Base-by-base conservation (phyloP, 768 basidiomycete species). In the Paxillus ammoniavirescens region DNA sequence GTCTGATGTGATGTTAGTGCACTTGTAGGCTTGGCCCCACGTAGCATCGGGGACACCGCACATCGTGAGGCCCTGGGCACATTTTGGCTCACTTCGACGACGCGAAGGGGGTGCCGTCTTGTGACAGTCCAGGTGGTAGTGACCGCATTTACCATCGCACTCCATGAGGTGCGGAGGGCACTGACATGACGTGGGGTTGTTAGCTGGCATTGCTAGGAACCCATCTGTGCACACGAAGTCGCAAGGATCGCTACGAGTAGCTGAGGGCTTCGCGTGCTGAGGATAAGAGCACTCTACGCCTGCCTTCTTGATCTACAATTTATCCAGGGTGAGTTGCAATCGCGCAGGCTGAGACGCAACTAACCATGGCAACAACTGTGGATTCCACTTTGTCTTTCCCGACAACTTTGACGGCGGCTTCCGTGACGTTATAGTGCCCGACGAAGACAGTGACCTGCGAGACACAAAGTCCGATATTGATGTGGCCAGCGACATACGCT, bases 241-340 rank as follows among this genome's bases (percentile, higher is more conserved):
- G 35, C 73, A 76, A 15, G 54, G 63, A 15, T 61, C 55, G 18
- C 37, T 52, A 3, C 33, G 5, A 8, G 59, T 55, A 47, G 61
- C 65, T 4, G 57, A 33, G 10, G 66, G 56, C 7, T 28, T 44
- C 0, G 63, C 56, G 44, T 75, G 69, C n/a, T 50, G 51, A 8
- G 74, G 74, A 52, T 68, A 73, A 7, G 61, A 47, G 52, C 75
- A 75, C 36, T 65, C 37, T 28, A 59, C 37, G 37, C 62, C 61
- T 0, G 42, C 23, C 26, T 40, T 37, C 43, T 63, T 59, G 49
- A 73, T 61, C 73, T 72, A 33, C 17, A 10, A 50, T 38, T 37
- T 18, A 30, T 14, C 0, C 5, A 30, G 42, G 23, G 10, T 52
- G 2, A 58, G 35, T 1, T 31, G n/a, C 7, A 8, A 6, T 14